A percentile compares a stretch with the other conserved stretches of the same genome.
Conservation (phyloP, 306 rosid genomes). For the Glycine tomentella region DNA sequence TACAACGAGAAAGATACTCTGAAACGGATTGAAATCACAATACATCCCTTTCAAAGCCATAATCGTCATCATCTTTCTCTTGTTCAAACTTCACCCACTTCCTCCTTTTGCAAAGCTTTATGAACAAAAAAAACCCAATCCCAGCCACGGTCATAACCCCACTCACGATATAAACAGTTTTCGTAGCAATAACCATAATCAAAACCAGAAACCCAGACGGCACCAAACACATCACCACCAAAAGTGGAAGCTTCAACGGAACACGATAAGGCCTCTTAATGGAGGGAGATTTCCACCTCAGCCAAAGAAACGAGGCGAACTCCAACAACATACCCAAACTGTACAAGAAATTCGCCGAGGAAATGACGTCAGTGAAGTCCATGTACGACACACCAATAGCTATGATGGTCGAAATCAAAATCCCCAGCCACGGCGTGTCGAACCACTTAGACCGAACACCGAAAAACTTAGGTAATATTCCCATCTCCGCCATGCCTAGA, state of each 20-base stretch:
- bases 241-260: conserved; percentile 55
- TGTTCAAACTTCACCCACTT: conserved; percentile 39
- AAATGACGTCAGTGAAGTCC: conserved; percentile 47
- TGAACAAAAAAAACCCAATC: conserved; percentile 50
- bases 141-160: conserved; percentile 59
- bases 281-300: conserved; percentile 58
- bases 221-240: conserved; percentile 57
- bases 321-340: conserved; percentile 71
- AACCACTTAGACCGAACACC: conserved; percentile 53
- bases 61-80: neutral
- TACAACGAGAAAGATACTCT: no score
- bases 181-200: conserved; percentile 59
- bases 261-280: conserved; percentile 56
- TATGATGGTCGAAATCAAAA: conserved; percentile 52
- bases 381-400: conserved; percentile 56
- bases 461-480: conserved; percentile 57
- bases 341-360: conserved; percentile 63
- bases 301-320: conserved; percentile 64
- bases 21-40: neutral
- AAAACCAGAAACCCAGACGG: conserved; percentile 61
- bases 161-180: conserved; percentile 55
- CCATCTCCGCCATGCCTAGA: conserved; percentile 74
- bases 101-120: conserved; percentile 49
- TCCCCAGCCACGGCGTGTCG: conserved; percentile 76
- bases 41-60: neutral